Conservation (phyloP, 345 rosid species). For the Jatropha curcas region DNA sequence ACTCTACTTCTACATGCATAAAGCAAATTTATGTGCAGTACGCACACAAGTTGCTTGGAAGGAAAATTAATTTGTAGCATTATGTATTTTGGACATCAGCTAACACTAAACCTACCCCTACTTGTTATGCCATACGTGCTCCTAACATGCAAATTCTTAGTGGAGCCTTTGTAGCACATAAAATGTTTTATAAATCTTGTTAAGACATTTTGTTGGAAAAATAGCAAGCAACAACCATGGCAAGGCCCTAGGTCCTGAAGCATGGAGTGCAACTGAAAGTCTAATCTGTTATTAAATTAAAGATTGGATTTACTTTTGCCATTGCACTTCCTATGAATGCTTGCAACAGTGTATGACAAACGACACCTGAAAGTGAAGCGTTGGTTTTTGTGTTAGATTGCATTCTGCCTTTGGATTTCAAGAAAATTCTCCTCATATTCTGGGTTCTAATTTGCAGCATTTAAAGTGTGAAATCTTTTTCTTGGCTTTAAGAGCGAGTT, state of each 20-base stretch:
- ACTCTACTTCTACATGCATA: background rate
- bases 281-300: background rate
- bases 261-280: background rate
- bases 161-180: background rate
- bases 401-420: background rate
- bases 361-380: background rate
- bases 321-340: background rate
- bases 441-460: background rate
- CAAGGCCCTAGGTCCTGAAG: conserved; percentile 4
- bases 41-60: background rate
- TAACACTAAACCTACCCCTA: background rate
- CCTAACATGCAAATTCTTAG: background rate
- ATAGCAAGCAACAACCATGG: background rate
- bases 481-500: background rate
- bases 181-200: background rate
- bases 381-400: background rate
- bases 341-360: background rate
- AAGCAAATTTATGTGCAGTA: background rate
- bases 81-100: background rate
- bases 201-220: background rate
- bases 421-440: background rate
- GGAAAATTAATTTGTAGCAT: background rate
- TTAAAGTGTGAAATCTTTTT: background rate
- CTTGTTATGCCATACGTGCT: conserved; percentile 6
- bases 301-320: background rate